Evolutionary conservation across 495 filamentous ascomycete species (phyloP), one percentile per base, ranked within the genome.

Genomic region (Durotheca rogersii): DNA sequence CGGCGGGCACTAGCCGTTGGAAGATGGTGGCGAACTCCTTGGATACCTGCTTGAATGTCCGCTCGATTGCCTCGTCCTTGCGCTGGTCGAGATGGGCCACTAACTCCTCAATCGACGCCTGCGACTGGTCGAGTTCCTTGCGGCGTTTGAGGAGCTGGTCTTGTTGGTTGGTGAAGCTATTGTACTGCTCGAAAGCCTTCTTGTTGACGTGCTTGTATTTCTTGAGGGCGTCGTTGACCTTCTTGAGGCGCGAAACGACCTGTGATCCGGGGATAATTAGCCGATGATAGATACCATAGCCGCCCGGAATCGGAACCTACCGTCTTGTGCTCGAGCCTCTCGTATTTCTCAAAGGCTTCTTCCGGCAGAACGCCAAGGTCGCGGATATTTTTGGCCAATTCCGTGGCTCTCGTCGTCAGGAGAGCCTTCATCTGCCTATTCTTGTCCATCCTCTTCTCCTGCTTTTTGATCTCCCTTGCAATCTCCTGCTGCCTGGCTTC

Each of bases 151-250:
- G 84, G 6, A 99, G 76, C 3, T 81, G 83, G 37, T 95, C 89
- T 4, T 92, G 85, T 66, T 96, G 89, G 45, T 83, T 86, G 14
- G 92, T 96, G 69, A 97, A 97, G 69, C 83, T 94, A 71, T 90
- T 92, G 76, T 96, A 97, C 68, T 99, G 93, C 68, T 99, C 94
- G 54, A 96, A 95, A 0, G 93, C 93, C 68, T 99, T 99, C 73
- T 97, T 99, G 79, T 99, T 99, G 64, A 99, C 89, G 60, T 95
- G 88, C 25, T 86, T 87, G 73, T 91, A 97, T 64, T 96, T 95
- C 71, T 97, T 97, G 33, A 99, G 76, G 0, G 85, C 81, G 49
- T 96, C 89, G 60, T 96, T 95, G 67, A 92, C 88, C 66, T 93
- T 95, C 68, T 93, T 86, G 6, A 98, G 81, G 16, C 85, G 85